These are phyloP conservation scores for Pseudonitzschia pungens DNA, from an alignment of 108 stramenopile species.

Conservation along the genomic window DNA sequence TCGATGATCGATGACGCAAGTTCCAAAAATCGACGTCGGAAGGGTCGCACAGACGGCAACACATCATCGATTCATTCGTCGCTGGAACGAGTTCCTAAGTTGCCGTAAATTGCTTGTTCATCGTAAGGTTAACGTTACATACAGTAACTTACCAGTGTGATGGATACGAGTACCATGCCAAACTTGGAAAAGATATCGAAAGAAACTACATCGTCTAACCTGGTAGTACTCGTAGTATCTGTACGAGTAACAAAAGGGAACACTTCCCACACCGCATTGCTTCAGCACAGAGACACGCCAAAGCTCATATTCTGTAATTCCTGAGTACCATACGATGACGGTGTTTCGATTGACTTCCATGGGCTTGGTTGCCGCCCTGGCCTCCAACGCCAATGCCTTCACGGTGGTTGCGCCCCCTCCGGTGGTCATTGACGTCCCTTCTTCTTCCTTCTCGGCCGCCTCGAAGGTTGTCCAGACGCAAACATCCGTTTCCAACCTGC, in stretches of 20 bases:
- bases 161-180: no score
- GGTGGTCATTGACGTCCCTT: background rate
- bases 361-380: background rate
- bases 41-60: background rate
- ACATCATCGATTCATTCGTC: background rate
- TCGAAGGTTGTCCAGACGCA: no score
- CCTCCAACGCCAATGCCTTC: background rate
- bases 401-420: background rate
- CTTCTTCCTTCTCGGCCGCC: background rate
- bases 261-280: no score
- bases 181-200: no score
- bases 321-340: background rate
- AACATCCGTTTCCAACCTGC: background rate
- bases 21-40: constrained; percentile 1
- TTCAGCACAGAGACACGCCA: no score
- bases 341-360: background rate
- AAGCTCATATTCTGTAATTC: no score
- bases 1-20: background rate
- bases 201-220: no score
- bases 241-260: no score
- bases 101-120: background rate
- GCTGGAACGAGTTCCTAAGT: no score
- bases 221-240: no score
- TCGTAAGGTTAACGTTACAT: background rate
- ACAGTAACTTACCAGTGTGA: background rate